These are phyloP conservation scores for Aspergillus sp. DNA, from an alignment of 2,329 filamentous ascomycete species.

Conservation along the genomic window DNA sequence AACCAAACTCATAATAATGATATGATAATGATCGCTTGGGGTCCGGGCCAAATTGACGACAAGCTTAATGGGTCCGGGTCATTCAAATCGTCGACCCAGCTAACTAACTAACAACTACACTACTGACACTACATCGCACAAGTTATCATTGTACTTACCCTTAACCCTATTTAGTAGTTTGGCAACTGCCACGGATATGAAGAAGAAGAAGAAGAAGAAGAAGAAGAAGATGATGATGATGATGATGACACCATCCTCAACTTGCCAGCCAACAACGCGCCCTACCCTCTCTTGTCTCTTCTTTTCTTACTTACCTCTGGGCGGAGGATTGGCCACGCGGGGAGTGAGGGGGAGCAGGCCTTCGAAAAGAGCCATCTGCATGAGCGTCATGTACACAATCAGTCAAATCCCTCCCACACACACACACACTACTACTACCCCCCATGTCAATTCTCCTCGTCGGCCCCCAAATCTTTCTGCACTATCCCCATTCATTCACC, in stretches of 20 bases:
- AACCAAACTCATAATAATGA: not conserved
- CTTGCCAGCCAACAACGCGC: not conserved
- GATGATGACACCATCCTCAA: not conserved
- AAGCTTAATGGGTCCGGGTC: not conserved
- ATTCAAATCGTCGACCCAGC: not conserved
- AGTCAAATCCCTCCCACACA: not conserved
- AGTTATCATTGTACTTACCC: not conserved
- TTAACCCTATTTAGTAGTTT: not conserved
- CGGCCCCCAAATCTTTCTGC: not conserved
- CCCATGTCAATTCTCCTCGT: not conserved
- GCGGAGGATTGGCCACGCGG: slow-evolving; percentile 3
- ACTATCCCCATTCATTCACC: not conserved
- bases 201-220: too few relatives aligned
- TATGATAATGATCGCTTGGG: not conserved
- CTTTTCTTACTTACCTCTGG: not conserved
- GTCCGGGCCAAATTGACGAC: not conserved
- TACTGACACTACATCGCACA: not conserved
- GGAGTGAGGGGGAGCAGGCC: slow-evolving; percentile 2
- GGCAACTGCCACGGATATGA: not conserved
- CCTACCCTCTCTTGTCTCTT: too few relatives aligned
- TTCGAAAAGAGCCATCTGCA: slow-evolving; percentile 2
- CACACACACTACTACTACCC: not conserved
- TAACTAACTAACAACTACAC: not conserved
- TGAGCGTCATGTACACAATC: slow-evolving; percentile 5
- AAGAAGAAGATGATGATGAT: not conserved